Conservation (phyloP, 2,329 filamentous ascomycete genomes). For the Blumeriella jaapii region DNA sequence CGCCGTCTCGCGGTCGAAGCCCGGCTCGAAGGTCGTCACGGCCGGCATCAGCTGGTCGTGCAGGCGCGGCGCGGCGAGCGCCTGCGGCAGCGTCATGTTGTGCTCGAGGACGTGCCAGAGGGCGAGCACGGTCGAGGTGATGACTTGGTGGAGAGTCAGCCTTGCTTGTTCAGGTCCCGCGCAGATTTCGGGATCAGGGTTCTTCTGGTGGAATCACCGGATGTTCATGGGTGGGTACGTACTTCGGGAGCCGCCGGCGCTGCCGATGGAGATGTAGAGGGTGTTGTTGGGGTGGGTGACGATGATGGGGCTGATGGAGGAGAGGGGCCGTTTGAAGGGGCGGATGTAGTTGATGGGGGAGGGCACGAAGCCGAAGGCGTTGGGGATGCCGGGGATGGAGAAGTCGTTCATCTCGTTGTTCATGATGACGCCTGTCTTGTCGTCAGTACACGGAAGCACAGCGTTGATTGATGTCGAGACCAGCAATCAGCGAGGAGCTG, state of each 20-base stretch:
- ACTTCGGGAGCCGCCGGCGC: conserved; percentile 72
- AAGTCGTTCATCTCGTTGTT: conserved; percentile 71
- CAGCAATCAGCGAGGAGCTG: not conserved
- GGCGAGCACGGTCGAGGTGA: conserved; percentile 65
- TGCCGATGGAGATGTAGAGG: conserved; percentile 59
- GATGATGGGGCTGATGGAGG: conserved; percentile 71
- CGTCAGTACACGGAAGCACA: not conserved
- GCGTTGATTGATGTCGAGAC: not conserved
- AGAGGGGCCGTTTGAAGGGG: conserved; percentile 70
- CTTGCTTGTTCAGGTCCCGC: no score
- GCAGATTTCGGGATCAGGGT: no score
- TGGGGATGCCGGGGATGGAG: conserved; percentile 64
- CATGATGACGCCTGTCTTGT: conserved; percentile 18
- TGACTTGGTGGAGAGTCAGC: no score
- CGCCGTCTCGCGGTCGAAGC: conserved; percentile 53
- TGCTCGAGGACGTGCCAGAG: conserved; percentile 63
- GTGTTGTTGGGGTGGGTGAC: conserved; percentile 53
- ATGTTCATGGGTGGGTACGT: no score
- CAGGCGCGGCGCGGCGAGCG: conserved; percentile 54
- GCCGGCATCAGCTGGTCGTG: conserved; percentile 79
- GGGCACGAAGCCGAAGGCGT: conserved; percentile 78
- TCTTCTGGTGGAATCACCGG: no score
- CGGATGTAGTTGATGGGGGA: conserved; percentile 71
- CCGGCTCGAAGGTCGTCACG: conserved; percentile 52
- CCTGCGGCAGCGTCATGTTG: conserved; percentile 43